phyloP scores from a whole-genome alignment of 164 flowering plant species.

The Vitis cinerea region DNA sequence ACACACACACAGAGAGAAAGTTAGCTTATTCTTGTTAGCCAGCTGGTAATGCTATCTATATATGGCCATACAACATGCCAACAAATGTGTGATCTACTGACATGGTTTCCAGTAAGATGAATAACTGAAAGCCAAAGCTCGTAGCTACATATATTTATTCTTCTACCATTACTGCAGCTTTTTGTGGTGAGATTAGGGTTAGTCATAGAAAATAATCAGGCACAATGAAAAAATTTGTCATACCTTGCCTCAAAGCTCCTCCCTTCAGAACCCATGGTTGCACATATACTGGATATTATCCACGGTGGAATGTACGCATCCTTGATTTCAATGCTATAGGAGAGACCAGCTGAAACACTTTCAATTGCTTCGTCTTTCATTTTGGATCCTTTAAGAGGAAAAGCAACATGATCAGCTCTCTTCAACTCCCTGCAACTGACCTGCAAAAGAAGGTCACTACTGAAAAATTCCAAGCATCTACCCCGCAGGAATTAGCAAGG shows the following conservation, averaged over 20 bases:
- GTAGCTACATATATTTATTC: too few species aligned
- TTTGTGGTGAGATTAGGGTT: too few species aligned
- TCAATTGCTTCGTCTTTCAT: constrained; percentile 21
- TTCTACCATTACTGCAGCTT: too few species aligned
- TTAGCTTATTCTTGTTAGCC: not conserved
- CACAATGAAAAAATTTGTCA: not conserved
- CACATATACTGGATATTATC: constrained; percentile 64
- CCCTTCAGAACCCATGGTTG: constrained; percentile 51
- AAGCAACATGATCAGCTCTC: constrained; percentile 41
- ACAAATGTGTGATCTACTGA: too few species aligned
- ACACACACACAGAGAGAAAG: constrained; percentile 2
- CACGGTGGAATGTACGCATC: constrained; percentile 83
- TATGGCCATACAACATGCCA: too few species aligned
- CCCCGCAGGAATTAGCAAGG: too few species aligned
- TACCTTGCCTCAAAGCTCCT: constrained; percentile 84
- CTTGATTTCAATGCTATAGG: constrained; percentile 76
- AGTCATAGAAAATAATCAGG: not conserved
- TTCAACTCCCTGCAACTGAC: constrained; percentile 78
- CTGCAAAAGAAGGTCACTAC: constrained; percentile 32
- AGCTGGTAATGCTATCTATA: too few species aligned
- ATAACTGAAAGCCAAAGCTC: too few species aligned
- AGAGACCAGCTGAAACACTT: constrained; percentile 35
- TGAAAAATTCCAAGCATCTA: not conserved
- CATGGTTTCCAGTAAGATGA: too few species aligned
- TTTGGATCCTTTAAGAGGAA: constrained; percentile 26